Evolutionary conservation across 2,329 filamentous ascomycete genomes (phyloP).

Genomic region (Cucurbitaria berberidis): DNA sequence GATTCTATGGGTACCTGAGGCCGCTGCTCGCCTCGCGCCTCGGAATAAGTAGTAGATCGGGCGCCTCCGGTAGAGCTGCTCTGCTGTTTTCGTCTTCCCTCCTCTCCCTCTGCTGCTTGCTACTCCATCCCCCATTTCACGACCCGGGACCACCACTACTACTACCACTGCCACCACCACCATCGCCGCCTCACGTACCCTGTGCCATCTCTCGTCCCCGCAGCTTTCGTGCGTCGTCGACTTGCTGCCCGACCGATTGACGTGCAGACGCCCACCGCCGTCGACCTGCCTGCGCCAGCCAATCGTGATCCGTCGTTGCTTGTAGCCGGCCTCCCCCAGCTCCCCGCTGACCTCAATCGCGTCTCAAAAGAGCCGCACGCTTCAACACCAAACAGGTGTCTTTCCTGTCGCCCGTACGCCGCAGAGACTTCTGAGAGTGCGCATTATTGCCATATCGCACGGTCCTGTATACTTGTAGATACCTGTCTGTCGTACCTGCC

Average conservation of each 20-base stretch:
- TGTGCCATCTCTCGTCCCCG: slow-evolving; percentile 19
- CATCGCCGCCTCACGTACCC: slow-evolving; percentile 12
- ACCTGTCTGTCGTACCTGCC: slow-evolving; percentile 36
- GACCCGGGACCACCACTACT: not conserved
- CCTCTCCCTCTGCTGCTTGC: slow-evolving; percentile 20
- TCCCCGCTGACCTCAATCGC: slow-evolving; percentile 28
- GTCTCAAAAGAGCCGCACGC: slow-evolving; percentile 39
- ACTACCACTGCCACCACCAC: slow-evolving; percentile 1
- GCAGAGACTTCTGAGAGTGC: slow-evolving; percentile 20
- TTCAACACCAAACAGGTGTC: slow-evolving; percentile 23
- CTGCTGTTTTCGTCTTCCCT: slow-evolving; percentile 18
- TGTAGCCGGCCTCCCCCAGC: slow-evolving; percentile 25
- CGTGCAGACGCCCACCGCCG: slow-evolving; percentile 37
- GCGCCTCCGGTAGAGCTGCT: slow-evolving; percentile 24
- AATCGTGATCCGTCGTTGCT: slow-evolving; percentile 34
- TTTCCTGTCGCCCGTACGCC: slow-evolving; percentile 32
- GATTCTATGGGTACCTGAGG: slow-evolving; percentile 34
- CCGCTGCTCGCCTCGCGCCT: slow-evolving; percentile 20
- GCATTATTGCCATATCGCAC: slow-evolving; percentile 22
- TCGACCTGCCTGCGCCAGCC: slow-evolving; percentile 26
- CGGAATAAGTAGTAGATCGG: slow-evolving; percentile 36
- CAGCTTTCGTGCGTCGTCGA: slow-evolving; percentile 21
- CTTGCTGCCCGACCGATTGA: slow-evolving; percentile 43
- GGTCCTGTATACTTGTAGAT: slow-evolving; percentile 28
- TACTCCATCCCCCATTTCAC: slow-evolving; percentile 12